Evolutionary conservation across 495 filamentous ascomycete species (phyloP), one percentile per base, ranked within the genome.

Genomic region (Aspergillus leporis): DNA sequence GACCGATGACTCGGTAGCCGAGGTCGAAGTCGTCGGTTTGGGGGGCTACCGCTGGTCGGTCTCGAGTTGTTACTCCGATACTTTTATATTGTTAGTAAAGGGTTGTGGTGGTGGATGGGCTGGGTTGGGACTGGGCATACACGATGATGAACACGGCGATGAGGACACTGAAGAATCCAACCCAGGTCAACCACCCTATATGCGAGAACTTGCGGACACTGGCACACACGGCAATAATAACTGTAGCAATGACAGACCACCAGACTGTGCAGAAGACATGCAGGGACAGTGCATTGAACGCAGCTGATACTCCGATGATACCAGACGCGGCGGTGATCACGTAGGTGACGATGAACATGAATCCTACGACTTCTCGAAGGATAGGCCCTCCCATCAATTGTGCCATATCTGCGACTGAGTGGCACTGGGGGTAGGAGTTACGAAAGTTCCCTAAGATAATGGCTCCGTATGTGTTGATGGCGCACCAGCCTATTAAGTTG

Each of bases 321-420:
- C 81, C 77, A 0, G 80, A 77, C 1, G 74, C 78, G 25, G 76
- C 62, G 31, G 72, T 74, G 21, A 84, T 74, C 38, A 78, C 73
- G 58, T 80, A 81, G 19, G 73, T 72, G 16, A 81, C 53, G 21
- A 78, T 70, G 64, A 83, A 83, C 7, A 82, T 53, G 3, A 70
- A 58, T 0, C 79, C 80, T 3, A 74, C 69, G 0, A 82, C 22
- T 53, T 75, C 72, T 10, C 71, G 71, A 18, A 70, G 81, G 21
- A 83, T 65, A 10, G 65, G 74, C 1, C 87, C 88, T 60, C 84
- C 81, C 34, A 91, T 80, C 25, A 94, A 72, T 18, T 82, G 67
- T 6, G 86, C 85, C 50, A 85, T 90, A 66, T 94, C 89, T 28
- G 86, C 85, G 55, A 92, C 85, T 60, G 70, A 71, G 60, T 75